These are phyloP conservation scores for Trichoderma sp. DNA, from an alignment of 2,329 filamentous ascomycete genomes.

Conservation along the genomic window DNA sequence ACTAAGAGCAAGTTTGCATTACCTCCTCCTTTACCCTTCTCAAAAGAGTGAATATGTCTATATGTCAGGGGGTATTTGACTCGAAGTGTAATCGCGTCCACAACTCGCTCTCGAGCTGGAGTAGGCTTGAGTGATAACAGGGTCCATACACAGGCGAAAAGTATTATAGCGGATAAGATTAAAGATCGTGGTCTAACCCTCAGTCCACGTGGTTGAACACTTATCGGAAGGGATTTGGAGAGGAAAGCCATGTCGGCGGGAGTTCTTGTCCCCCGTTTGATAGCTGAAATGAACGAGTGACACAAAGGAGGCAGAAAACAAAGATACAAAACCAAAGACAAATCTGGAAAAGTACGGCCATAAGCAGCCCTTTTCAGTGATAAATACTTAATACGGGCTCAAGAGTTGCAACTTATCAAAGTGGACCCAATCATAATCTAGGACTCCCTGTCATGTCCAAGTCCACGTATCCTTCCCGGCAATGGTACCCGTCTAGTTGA, in stretches of 20 bases:
- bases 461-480: neutral
- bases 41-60: slow-evolving; percentile 26
- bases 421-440: neutral
- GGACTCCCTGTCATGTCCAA: neutral
- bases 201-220: neutral
- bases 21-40: slow-evolving; percentile 27
- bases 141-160: neutral
- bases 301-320: neutral
- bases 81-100: neutral
- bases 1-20: neutral
- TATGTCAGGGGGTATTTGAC: slow-evolving; percentile 25
- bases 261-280: neutral
- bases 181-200: neutral
- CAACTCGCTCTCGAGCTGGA: neutral
- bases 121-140: neutral
- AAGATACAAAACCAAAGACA: neutral
- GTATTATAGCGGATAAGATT: neutral
- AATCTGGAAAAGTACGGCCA: neutral
- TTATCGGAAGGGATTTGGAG: neutral
- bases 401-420: neutral
- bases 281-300: neutral
- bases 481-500: neutral
- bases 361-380: neutral
- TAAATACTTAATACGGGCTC: neutral
- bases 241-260: neutral